phyloP scores from a whole-genome alignment of 495 filamentous ascomycete species.

The Penicillium flavigenum region DNA sequence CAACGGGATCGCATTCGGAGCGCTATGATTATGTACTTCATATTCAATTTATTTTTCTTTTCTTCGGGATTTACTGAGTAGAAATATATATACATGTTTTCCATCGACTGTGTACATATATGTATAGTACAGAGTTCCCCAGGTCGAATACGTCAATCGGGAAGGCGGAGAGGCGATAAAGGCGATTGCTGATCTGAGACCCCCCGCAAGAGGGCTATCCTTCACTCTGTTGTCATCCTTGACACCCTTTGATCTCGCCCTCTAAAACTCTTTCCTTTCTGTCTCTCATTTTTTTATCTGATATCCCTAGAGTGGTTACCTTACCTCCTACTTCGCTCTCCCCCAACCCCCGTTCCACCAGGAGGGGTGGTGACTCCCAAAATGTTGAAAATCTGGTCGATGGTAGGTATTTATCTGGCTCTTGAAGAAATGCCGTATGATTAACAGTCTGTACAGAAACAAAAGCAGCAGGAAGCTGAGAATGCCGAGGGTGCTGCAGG shows the following conservation, averaged over 20 bases:
- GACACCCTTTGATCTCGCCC: not conserved
- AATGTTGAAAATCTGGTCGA: constrained; percentile 99
- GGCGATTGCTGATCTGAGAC: constrained; percentile 15
- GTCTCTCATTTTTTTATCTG: not conserved
- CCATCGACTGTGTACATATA: too few relatives aligned
- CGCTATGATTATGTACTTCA: constrained; percentile 19
- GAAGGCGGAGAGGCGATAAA: constrained; percentile 22
- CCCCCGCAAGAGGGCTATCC: constrained; percentile 17
- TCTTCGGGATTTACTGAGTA: not conserved
- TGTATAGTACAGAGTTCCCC: not conserved
- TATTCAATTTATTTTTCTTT: constrained; percentile 1
- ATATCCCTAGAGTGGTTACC: not conserved
- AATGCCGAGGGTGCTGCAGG: constrained; percentile 76
- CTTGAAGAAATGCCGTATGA: not conserved
- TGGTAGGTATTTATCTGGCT: constrained; percentile 59
- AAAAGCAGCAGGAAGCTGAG: constrained; percentile 85
- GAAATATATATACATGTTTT: too few relatives aligned
- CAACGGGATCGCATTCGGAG: constrained; percentile 28
- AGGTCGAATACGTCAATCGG: not conserved
- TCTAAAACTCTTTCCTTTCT: not conserved
- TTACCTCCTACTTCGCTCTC: not conserved
- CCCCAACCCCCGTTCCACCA: constrained; percentile 13
- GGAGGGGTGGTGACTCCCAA: constrained; percentile 39
- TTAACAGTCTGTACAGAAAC: constrained; percentile 60
- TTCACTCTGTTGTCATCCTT: not conserved